Percentiles rank a stretch among this genome's conserved stretches.
Evolutionary conservation across 306 rosid genomes (phyloP).

Genomic region (Coriaria nepalensis): DNA sequence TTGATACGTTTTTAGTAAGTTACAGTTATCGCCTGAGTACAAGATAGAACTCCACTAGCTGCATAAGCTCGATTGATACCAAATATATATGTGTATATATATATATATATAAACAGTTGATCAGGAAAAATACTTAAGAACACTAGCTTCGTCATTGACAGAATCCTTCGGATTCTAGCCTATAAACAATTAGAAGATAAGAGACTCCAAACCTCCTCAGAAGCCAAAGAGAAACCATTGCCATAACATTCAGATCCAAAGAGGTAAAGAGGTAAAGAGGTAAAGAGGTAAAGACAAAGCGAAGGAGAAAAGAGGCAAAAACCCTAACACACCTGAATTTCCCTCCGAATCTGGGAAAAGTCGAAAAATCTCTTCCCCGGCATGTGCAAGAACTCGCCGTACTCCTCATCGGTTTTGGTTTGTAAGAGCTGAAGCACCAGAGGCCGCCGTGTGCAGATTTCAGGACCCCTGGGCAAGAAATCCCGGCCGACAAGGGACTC

Average conservation of each 20-base stretch:
- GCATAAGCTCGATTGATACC: no score
- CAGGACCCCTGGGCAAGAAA: constrained; percentile 85
- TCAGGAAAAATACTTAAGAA: no score
- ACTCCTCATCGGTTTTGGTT: constrained; percentile 65
- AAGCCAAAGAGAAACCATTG: background rate
- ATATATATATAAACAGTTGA: no score
- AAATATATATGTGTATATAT: no score
- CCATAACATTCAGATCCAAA: constrained; percentile 4
- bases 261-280: background rate
- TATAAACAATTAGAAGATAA: no score
- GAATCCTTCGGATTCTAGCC: no score
- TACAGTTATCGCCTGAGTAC: no score
- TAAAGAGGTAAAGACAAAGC: background rate
- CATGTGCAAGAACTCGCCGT: constrained; percentile 90
- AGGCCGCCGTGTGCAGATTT: constrained; percentile 86
- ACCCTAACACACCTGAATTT: constrained; percentile 56
- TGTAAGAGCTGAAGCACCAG: constrained; percentile 91
- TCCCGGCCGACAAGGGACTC: constrained; percentile 95
- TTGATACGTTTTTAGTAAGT: no score
- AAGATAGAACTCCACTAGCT: no score
- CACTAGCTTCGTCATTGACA: no score
- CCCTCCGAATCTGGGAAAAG: constrained; percentile 81
- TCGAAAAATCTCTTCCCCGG: constrained; percentile 61
- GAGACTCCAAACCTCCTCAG: background rate
- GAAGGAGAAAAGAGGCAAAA: background rate